Base-by-base conservation (phyloP, 768 basidiomycete genomes). In the Ramaria sp. region DNA sequence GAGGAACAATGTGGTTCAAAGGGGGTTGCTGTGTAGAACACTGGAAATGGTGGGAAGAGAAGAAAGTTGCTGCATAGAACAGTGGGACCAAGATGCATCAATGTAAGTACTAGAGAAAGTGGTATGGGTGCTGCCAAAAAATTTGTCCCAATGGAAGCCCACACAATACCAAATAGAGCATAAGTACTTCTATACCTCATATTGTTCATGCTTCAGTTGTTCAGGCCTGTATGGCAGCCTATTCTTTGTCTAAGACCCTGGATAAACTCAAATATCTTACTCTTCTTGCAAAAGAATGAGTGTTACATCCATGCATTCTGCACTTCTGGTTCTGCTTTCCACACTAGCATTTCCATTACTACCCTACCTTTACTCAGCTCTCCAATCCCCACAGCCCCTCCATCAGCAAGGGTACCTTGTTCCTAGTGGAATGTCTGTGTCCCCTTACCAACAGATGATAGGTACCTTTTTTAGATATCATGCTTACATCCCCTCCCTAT, bases 191-290 rank as follows among this genome's bases (percentile, higher is more conserved):
- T 9, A 57, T 50, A 30, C 24, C 55, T 39, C 55, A 34, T 20
- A 67, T 60, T 6, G 69, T 79, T 46, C 72, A 72, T 19, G 78
- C 75, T 6, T 79, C 80, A 6, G 80, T 81, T 13, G 73, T 78
- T 13, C 80, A 80, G 62, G 72, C 78, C 6, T 76, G 75, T 59
- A 73, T 75, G 13, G 75, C 72, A 30, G 70, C 71, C 7, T 81
- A 73, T 63, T 71, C 72, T 41, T 63, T 81, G 12, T 52, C 69
- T 1, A 72, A 70, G 41, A 81, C 79, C 0, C 69, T 81, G 17
- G 63, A 72, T 51, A 81, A 78, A 60, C 73, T 81, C 2, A 75
- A 80, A 51, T 63, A 64, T 11, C 67, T 78, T 11, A 73, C 75
- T 17, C 72, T 64, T 19, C 62, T 76, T 7, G 79, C 77, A 7